Evolutionary conservation across 176 grass and related monocot genomes (phyloP), one percentile per base, ranked within the genome.

Genomic region (Oropetium thomaeum): DNA sequence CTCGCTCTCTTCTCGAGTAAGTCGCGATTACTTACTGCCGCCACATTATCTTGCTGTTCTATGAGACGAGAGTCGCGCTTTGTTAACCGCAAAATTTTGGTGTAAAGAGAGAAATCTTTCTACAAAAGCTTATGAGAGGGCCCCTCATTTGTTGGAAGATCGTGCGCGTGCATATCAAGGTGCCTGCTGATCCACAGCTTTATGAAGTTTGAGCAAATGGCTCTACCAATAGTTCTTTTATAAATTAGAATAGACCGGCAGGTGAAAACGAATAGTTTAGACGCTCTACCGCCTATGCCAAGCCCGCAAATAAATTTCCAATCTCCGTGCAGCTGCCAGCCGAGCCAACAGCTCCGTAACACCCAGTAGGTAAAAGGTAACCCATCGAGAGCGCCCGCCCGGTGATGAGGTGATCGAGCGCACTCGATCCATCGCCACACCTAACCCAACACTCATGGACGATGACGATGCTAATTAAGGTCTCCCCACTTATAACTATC

Each of bases 341-440:
- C n/a, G n/a, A n/a, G n/a, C n/a, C 49, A 31, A 61, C 35, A 31
- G 49, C 35, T 65, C 63, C 23, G 53, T 51, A 65, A 37, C 65
- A 59, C 17, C n/a, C 51, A 67, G 86, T 79, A 70, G 80, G 75
- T 75, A 16, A 74, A 74, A 79, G 74, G 68, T 83, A 74, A 23
- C 28, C 73, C 0, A 47, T 58, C 6, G 15, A 17, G 17, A 10
- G 20, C 29, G 39, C 0, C 39, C 39, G 39, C 3, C 13, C 16
- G 33, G 44, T 55, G 78, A 59, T 55, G 78, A 59, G 53, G 38
- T 44, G 55, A 42, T n/a, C n/a, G n/a, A n/a, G n/a, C n/a, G 38
- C 34, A 55, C 52, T 25, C 52, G 47, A n/a, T 20, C 17, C 17
- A 47, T 47, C 44, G 3, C 16, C 73, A 83, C 73, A 83, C 60